Conservation (phyloP, 1,284 basidiomycete genomes). For the Trametes polyzona region DNA sequence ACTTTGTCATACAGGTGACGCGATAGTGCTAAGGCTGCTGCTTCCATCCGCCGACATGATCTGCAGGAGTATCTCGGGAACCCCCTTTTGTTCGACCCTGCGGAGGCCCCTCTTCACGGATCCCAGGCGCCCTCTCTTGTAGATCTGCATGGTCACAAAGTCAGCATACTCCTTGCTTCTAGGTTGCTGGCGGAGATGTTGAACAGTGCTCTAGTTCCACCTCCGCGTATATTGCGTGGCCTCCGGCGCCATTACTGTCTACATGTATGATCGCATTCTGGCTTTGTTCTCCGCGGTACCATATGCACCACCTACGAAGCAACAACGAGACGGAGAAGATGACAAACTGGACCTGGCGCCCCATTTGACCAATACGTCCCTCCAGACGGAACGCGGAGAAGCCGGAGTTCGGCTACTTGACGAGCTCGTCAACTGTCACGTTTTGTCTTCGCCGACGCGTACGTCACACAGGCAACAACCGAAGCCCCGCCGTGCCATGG, state of each 20-base stretch:
- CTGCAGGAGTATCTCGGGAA: constrained; percentile 79
- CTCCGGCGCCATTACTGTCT: constrained; percentile 78
- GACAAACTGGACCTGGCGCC: constrained; percentile 62
- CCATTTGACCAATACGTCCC: constrained; percentile 95
- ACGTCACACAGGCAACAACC: constrained; percentile 10
- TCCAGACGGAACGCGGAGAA: constrained; percentile 78
- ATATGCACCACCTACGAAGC: constrained; percentile 48
- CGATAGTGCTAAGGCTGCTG: not conserved
- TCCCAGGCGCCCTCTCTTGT: constrained; percentile 26
- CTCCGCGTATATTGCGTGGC: constrained; percentile 92
- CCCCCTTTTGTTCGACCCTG: constrained; percentile 81
- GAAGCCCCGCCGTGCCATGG: constrained; percentile 25
- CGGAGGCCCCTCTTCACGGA: constrained; percentile 43
- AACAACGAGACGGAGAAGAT: constrained; percentile 28
- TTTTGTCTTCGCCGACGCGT: constrained; percentile 43
- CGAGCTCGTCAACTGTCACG: constrained; percentile 71
- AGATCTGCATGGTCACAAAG: constrained; percentile 66
- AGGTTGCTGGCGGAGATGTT: constrained; percentile 17
- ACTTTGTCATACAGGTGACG: constrained; percentile 95
- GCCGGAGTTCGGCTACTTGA: constrained; percentile 74
- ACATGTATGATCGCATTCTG: constrained; percentile 82
- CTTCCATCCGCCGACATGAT: not conserved
- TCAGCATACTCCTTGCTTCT: constrained; percentile 39
- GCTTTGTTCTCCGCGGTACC: constrained; percentile 82
- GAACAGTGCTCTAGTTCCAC: constrained; percentile 72